These are phyloP conservation scores for Dendrocalamus latiflorus DNA, from an alignment of 202 grass and related monocot genomes.

Conservation along the genomic window DNA sequence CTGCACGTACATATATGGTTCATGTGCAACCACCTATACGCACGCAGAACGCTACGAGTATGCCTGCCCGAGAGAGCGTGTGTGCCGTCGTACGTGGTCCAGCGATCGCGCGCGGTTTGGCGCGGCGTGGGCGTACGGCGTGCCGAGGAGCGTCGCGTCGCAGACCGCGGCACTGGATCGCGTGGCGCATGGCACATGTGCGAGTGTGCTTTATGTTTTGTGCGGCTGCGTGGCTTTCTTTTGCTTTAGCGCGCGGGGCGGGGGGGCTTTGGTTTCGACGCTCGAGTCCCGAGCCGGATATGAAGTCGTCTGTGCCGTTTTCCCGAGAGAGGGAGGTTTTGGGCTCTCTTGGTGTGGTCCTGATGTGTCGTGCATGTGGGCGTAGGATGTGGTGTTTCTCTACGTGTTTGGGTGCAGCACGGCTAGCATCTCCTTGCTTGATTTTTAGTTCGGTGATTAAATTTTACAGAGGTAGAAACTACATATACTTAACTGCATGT, in stretches of 20 bases:
- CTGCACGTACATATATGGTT: not conserved
- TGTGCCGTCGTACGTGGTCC: too few species aligned
- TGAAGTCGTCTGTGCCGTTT: not conserved
- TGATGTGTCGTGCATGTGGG: conserved; percentile 30
- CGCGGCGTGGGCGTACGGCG: too few species aligned
- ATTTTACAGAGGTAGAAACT: not conserved
- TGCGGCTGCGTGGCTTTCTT: too few species aligned
- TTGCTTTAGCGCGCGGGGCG: not conserved
- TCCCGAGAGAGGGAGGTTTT: not conserved
- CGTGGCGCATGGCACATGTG: not conserved
- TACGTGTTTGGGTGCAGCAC: conserved; percentile 8
- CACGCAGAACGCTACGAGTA: not conserved
- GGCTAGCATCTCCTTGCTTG: not conserved
- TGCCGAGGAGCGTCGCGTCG: not conserved
- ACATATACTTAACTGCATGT: not conserved
- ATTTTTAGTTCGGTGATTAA: not conserved
- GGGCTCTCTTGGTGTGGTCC: not conserved
- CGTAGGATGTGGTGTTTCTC: not conserved
- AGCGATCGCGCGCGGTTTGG: not conserved
- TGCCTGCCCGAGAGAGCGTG: too few species aligned
- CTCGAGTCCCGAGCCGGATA: not conserved
- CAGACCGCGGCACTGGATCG: too few species aligned
- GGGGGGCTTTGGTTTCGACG: not conserved
- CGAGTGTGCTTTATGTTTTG: too few species aligned
- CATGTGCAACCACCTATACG: not conserved